Evolutionary conservation across 441 rosid species (phyloP).

Genomic region (Erodium texanum): DNA sequence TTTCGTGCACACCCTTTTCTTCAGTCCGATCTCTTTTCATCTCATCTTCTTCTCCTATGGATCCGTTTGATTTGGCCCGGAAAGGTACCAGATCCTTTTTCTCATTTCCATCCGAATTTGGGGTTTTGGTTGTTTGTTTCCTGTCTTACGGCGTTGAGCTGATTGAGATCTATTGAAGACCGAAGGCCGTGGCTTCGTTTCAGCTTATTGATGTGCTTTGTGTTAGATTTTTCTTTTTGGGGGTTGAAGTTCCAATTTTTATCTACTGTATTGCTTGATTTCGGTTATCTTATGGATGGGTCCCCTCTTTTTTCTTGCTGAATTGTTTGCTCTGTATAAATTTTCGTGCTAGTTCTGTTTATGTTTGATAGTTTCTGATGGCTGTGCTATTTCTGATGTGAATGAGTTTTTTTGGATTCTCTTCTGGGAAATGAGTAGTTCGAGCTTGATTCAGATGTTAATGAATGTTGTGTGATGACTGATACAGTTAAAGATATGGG

Average conservation of each 20-base stretch:
- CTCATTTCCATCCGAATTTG: neutral
- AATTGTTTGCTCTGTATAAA: neutral
- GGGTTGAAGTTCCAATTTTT: neutral
- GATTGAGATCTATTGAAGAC: constrained; percentile 25
- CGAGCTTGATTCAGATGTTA: neutral
- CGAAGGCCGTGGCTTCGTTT: too few relatives aligned
- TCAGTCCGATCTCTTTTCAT: neutral
- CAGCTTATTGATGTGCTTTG: constrained; percentile 11
- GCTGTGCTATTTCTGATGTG: neutral
- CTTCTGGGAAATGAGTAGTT: neutral
- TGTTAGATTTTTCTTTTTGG: neutral
- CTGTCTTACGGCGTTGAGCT: constrained; percentile 9
- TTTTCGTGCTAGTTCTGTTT: neutral
- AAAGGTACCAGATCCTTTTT: constrained; percentile 36
- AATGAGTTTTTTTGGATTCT: neutral
- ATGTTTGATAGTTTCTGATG: neutral
- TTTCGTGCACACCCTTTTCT: neutral
- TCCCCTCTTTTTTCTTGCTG: neutral
- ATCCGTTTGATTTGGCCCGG: constrained; percentile 58
- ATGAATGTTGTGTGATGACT: too few relatives aligned
- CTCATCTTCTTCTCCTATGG: constrained; percentile 30
- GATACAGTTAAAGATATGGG: too few relatives aligned
- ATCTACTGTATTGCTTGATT: neutral
- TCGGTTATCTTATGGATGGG: neutral
- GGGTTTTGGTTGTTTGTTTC: neutral